phyloP scores from a whole-genome alignment of 2,329 filamentous ascomycete species.

The Juglanconis oblonga region DNA sequence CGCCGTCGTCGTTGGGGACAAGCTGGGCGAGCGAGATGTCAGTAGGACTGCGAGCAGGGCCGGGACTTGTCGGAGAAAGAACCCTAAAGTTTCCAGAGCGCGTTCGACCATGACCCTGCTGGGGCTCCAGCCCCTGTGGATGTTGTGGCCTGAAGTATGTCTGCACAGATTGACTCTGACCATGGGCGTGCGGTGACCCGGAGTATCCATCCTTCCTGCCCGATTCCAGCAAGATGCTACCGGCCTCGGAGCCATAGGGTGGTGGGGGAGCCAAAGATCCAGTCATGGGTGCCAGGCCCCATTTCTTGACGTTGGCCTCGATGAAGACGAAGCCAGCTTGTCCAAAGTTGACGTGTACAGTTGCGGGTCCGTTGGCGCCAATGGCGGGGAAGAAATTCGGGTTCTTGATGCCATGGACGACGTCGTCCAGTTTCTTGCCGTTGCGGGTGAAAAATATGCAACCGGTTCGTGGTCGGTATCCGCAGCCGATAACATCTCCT shows the following conservation, averaged over 20 bases:
- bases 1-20: constrained; percentile 67
- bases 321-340: constrained; percentile 99
- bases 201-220: constrained; percentile 63
- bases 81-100: constrained; percentile 74
- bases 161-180: constrained; percentile 47
- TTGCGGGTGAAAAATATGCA: constrained; percentile 98
- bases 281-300: constrained; percentile 94
- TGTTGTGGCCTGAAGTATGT: constrained; percentile 35
- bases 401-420: constrained; percentile 85
- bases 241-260: constrained; percentile 94
- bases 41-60: constrained; percentile 85
- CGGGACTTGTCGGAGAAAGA: constrained; percentile 76
- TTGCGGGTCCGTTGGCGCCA: constrained; percentile 91
- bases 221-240: constrained; percentile 89
- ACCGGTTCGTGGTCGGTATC: constrained; percentile 90
- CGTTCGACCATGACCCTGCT: constrained; percentile 64
- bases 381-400: constrained; percentile 98
- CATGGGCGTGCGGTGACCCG: constrained; percentile 32
- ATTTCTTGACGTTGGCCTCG: constrained; percentile 99
- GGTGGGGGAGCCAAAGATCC: constrained; percentile 92
- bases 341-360: constrained; percentile 94
- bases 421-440: constrained; percentile 94
- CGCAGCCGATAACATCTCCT: constrained; percentile 93
- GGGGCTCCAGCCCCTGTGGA: constrained; percentile 45
- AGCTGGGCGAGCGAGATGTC: constrained; percentile 93